These are phyloP conservation scores for Penicillium sclerotiorum DNA, from an alignment of 2,329 filamentous ascomycete genomes.

Conservation along the genomic window DNA sequence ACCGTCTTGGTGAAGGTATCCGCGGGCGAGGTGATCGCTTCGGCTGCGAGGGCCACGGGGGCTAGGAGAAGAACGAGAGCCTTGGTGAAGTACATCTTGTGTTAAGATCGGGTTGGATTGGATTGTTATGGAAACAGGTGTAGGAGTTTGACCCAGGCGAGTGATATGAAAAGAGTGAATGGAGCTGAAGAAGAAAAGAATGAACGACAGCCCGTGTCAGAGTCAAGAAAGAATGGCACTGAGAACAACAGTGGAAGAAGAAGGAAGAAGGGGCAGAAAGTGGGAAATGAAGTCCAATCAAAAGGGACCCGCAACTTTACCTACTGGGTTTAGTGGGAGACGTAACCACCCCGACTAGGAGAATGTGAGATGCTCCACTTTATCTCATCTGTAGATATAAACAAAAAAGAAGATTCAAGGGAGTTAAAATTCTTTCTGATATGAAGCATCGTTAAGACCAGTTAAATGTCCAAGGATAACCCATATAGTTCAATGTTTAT, in stretches of 20 bases:
- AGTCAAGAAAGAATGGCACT: slow-evolving; percentile 27
- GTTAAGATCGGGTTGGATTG: slow-evolving; percentile 13
- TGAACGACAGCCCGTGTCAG: slow-evolving; percentile 34
- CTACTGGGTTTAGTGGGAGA: slow-evolving; percentile 3
- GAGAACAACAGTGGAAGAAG: slow-evolving; percentile 9
- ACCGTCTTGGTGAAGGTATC: slow-evolving; percentile 26
- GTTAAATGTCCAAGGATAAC: too few relatives aligned
- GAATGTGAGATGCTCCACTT: not conserved
- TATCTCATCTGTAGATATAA: not conserved
- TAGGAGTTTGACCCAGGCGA: too few relatives aligned
- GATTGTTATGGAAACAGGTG: too few relatives aligned
- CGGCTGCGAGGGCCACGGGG: slow-evolving; percentile 32
- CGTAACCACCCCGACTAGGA: slow-evolving; percentile 7
- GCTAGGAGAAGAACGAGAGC: slow-evolving; percentile 33
- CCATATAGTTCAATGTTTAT: too few relatives aligned
- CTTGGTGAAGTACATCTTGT: slow-evolving; percentile 38
- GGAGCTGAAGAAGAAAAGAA: slow-evolving; percentile 33
- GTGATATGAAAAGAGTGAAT: slow-evolving; percentile 31
- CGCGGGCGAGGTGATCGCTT: slow-evolving; percentile 20
- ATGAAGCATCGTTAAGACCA: too few relatives aligned
- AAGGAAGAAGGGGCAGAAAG: slow-evolving; percentile 7
- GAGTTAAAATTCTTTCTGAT: too few relatives aligned
- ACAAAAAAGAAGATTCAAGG: too few relatives aligned
- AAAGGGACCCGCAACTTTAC: not conserved
- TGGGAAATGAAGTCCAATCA: slow-evolving; percentile 6